These are phyloP conservation scores for Secale cereale DNA, from an alignment of 176 grass and related monocot genomes.

Conservation along the genomic window DNA sequence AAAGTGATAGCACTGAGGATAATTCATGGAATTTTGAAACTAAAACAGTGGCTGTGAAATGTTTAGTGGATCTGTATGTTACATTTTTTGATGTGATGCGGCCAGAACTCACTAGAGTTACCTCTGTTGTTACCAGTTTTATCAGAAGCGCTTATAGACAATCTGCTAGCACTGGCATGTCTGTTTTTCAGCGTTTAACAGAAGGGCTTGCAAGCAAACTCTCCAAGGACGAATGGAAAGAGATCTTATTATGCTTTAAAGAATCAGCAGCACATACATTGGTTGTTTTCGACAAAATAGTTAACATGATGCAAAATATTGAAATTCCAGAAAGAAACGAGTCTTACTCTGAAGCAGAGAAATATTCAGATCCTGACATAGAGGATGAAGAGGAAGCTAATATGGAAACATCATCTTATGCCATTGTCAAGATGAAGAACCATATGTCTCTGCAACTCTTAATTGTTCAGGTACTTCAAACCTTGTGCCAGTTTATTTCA, in stretches of 20 bases:
- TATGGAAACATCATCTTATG: conserved; percentile 74
- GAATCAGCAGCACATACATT: conserved; percentile 59
- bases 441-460: conserved; percentile 57
- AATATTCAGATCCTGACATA: conserved; percentile 75
- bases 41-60: conserved; percentile 62
- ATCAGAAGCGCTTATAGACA: conserved; percentile 78
- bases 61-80: conserved; percentile 72
- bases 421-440: conserved; percentile 57
- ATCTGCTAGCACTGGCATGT: conserved; percentile 66
- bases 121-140: conserved; percentile 60
- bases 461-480: conserved; percentile 62
- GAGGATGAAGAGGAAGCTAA: conserved; percentile 81
- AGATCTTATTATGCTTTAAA: conserved; percentile 65
- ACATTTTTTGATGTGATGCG: conserved; percentile 78
- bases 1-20: conserved; percentile 46
- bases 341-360: conserved; percentile 68
- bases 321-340: conserved; percentile 87
- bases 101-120: conserved; percentile 62
- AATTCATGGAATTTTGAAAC: conserved; percentile 74
- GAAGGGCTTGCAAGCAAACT: conserved; percentile 68
- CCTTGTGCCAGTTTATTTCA: conserved; percentile 13
- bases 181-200: conserved; percentile 68
- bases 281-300: conserved; percentile 63
- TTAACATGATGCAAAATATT: conserved; percentile 77
- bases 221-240: conserved; percentile 73